These are phyloP conservation scores for Abrus precatorius DNA, from an alignment of 306 rosid species.

Conservation along the genomic window DNA sequence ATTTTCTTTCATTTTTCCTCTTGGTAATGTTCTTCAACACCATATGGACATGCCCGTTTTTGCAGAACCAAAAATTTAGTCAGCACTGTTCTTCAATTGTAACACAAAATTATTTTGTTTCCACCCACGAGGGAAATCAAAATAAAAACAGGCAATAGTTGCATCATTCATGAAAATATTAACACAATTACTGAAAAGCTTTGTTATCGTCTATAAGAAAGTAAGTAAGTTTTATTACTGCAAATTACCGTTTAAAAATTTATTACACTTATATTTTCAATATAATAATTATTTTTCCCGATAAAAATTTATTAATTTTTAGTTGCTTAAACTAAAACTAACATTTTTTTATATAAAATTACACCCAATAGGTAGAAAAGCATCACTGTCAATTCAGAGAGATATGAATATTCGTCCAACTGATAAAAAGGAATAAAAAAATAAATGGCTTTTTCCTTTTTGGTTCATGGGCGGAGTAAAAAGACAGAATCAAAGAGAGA, in stretches of 20 bases:
- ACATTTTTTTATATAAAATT: neutral
- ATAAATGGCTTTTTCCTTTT: neutral
- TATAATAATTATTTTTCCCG: too few species aligned
- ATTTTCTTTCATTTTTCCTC: constrained; percentile 1
- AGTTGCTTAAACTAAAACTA: too few species aligned
- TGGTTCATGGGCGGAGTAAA: neutral
- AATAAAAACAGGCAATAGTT: neutral
- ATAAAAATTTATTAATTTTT: too few species aligned
- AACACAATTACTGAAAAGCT: neutral
- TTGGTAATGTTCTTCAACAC: neutral
- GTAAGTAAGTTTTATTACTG: too few species aligned
- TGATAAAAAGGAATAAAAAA: neutral
- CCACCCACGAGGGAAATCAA: neutral
- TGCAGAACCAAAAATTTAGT: neutral
- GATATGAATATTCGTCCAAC: neutral
- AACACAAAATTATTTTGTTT: neutral
- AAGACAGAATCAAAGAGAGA: constrained; percentile 2
- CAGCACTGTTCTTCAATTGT: neutral
- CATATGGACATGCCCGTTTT: too few species aligned
- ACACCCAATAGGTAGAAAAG: neutral
- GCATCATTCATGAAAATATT: neutral
- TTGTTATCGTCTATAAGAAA: neutral
- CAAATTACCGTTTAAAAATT: too few species aligned
- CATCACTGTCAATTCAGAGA: neutral
- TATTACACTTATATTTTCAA: too few species aligned